Percentiles rank a stretch among this genome's conserved stretches.
phyloP scores from a whole-genome alignment of 495 filamentous ascomycete genomes.

The Pseudomonodictys pantanalensis region DNA sequence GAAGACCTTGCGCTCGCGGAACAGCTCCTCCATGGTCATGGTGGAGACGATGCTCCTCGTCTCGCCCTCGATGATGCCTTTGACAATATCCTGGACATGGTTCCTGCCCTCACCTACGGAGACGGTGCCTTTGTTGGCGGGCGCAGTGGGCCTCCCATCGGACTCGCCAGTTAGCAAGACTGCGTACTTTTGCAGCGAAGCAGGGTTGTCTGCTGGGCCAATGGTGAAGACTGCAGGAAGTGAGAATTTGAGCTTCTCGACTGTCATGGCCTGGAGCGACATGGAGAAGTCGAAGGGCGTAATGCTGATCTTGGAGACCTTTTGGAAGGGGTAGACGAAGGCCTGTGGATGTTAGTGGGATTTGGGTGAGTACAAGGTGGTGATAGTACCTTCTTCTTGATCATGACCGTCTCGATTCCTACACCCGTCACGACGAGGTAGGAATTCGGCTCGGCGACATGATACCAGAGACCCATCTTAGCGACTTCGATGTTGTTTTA shows the following conservation, averaged over 20 bases:
- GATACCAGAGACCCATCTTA: constrained; percentile 38
- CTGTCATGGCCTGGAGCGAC: constrained; percentile 74
- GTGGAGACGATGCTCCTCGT: constrained; percentile 71
- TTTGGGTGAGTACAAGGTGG: not conserved
- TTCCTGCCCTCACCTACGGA: constrained; percentile 43
- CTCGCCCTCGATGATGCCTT: constrained; percentile 85
- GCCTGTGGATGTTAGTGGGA: not conserved
- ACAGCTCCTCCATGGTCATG: constrained; percentile 88
- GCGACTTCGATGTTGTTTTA: not conserved
- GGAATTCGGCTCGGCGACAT: constrained; percentile 47
- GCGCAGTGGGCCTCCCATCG: constrained; percentile 39
- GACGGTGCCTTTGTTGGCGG: constrained; percentile 39
- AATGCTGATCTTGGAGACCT: constrained; percentile 54
- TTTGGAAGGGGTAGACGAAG: constrained; percentile 39
- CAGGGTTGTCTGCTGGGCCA: constrained; percentile 65
- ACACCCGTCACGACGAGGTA: constrained; percentile 83
- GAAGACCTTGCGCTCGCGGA: constrained; percentile 75
- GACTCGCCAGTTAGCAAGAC: constrained; percentile 64
- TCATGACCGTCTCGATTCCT: constrained; percentile 64
- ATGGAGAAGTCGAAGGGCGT: constrained; percentile 76
- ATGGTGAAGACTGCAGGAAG: constrained; percentile 83
- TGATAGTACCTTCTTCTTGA: constrained; percentile 60
- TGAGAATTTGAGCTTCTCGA: constrained; percentile 75
- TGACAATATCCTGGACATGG: constrained; percentile 80
- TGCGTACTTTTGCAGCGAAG: constrained; percentile 72